These are phyloP conservation scores for Gnomoniopsis sp. DNA, from an alignment of 2,329 filamentous ascomycete species.

Conservation along the genomic window DNA sequence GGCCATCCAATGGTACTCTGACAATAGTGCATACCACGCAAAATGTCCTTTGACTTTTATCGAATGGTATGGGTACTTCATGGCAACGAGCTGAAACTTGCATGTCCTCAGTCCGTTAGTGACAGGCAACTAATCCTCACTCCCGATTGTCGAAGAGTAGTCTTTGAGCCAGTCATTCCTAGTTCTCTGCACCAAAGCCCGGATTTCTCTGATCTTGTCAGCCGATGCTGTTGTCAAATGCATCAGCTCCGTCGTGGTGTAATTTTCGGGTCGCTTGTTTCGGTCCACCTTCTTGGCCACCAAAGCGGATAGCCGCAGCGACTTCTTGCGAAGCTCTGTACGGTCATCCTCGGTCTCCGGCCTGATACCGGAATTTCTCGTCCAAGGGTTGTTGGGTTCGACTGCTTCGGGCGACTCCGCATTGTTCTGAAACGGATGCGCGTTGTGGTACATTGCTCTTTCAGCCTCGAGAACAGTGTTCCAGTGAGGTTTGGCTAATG, in stretches of 20 bases:
- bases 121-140: background rate
- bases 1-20: background rate
- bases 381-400: background rate
- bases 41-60: background rate
- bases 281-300: conserved; percentile 48
- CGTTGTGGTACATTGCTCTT: conserved; percentile 32
- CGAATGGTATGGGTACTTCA: background rate
- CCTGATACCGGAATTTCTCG: background rate
- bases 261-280: conserved; percentile 37
- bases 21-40: background rate
- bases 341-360: background rate
- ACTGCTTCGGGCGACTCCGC: background rate
- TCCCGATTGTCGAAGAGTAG: conserved; percentile 17
- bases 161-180: conserved; percentile 45
- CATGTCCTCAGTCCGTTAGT: background rate
- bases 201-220: conserved; percentile 49
- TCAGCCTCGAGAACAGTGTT: conserved; percentile 45
- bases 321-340: conserved; percentile 40
- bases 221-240: conserved; percentile 50
- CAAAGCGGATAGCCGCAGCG: conserved; percentile 44
- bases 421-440: conserved; percentile 9
- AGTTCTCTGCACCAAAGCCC: conserved; percentile 46
- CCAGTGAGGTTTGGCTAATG: conserved; percentile 45
- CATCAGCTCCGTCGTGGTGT: conserved; percentile 41
- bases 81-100: background rate